Conservation (phyloP, 2,329 filamentous ascomycete species). For the Chalara sp. region DNA sequence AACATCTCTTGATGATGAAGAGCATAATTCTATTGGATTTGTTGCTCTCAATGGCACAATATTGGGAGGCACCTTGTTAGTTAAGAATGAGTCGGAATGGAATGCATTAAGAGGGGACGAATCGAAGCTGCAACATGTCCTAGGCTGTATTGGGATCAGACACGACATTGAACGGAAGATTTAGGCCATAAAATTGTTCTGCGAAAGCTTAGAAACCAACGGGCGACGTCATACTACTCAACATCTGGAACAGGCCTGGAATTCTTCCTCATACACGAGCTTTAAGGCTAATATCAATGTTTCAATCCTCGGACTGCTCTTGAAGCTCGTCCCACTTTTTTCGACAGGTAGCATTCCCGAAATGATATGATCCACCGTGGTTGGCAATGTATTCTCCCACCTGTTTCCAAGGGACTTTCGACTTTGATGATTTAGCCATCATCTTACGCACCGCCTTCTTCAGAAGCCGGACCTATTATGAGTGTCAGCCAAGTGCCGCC, state of each 20-base stretch:
- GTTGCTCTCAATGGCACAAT: conserved; percentile 52
- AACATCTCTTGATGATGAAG: conserved; percentile 14
- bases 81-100: conserved; percentile 54
- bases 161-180: not conserved
- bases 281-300: not conserved
- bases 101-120: conserved; percentile 39
- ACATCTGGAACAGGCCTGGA: not conserved
- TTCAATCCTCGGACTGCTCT: not conserved
- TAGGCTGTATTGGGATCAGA: conserved; percentile 26
- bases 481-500: conserved; percentile 1
- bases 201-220: too few relatives aligned
- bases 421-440: conserved; percentile 13
- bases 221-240: too few relatives aligned
- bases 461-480: conserved; percentile 37
- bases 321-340: conserved; percentile 46
- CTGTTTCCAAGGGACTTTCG: conserved; percentile 48
- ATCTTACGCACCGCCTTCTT: conserved; percentile 35
- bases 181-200: too few relatives aligned
- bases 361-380: conserved; percentile 49
- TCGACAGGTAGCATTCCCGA: conserved; percentile 51
- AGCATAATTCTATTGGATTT: conserved; percentile 19
- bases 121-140: conserved; percentile 32
- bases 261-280: too few relatives aligned
- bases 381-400: conserved; percentile 46
- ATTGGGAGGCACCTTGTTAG: conserved; percentile 56